phyloP scores from a whole-genome alignment of 1,139 yeast species.

The Geotrichum cucujoidarum region DNA sequence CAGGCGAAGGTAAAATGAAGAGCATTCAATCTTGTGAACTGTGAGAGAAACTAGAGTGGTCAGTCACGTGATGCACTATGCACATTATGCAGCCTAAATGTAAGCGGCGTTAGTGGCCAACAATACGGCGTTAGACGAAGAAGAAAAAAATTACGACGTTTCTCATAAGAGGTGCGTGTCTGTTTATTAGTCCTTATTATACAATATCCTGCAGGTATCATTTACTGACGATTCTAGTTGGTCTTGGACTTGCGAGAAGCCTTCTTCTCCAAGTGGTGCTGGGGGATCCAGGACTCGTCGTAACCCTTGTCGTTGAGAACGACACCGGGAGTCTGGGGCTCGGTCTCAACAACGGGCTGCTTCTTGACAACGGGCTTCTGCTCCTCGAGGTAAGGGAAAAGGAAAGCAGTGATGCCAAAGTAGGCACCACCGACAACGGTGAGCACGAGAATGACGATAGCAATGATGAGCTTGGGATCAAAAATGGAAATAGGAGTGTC shows the following conservation, averaged over 20 bases:
- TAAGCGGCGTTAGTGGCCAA: too few species aligned
- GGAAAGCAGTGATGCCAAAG: conserved; percentile 43
- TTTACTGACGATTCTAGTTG: conserved; percentile 6
- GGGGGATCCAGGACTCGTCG: conserved; percentile 59
- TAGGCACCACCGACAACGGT: conserved; percentile 52
- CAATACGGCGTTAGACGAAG: not conserved
- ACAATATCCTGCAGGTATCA: not conserved
- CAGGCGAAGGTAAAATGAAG: too few species aligned
- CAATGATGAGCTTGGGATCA: conserved; percentile 65
- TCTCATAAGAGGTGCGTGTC: not conserved
- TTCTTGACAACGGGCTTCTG: conserved; percentile 22
- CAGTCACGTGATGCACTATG: too few species aligned
- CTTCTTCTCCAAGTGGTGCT: conserved; percentile 39
- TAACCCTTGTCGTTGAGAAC: conserved; percentile 37
- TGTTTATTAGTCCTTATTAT: not conserved
- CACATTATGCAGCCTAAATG: too few species aligned
- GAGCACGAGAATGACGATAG: conserved; percentile 51
- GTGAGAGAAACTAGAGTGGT: too few species aligned
- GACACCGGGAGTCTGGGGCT: conserved; percentile 23
- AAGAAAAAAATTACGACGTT: too few species aligned
- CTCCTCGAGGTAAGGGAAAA: conserved; percentile 39
- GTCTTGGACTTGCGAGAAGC: conserved; percentile 7
- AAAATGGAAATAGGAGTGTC: conserved; percentile 67
- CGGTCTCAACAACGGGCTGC: conserved; percentile 11
- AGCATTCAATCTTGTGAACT: too few species aligned